Evolutionary conservation across 108 stramenopile species (phyloP).

Genomic region (Nitzschia putrida): DNA sequence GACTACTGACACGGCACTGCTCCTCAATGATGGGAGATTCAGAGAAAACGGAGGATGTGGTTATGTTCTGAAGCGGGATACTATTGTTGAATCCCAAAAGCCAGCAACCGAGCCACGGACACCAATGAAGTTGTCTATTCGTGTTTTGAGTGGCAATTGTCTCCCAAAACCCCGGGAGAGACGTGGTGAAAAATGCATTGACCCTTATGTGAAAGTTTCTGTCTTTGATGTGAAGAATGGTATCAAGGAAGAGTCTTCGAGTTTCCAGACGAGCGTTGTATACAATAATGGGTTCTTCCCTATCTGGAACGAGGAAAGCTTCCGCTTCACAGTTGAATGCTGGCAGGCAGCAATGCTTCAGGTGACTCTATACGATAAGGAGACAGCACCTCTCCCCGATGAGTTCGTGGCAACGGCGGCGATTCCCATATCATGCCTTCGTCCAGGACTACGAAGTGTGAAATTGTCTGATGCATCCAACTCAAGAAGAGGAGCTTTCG

Average conservation of each 20-base stretch:
- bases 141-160: constrained; percentile 71
- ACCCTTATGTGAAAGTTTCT: constrained; percentile 78
- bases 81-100: constrained; percentile 38
- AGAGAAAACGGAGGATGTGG: constrained; percentile 93
- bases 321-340: constrained; percentile 56
- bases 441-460: constrained; percentile 82
- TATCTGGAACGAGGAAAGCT: constrained; percentile 68
- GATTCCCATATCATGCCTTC: constrained; percentile 80
- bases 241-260: constrained; percentile 48
- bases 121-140: constrained; percentile 51
- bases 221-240: constrained; percentile 68
- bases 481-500: constrained; percentile 77
- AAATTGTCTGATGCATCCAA: constrained; percentile 78
- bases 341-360: constrained; percentile 72
- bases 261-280: constrained; percentile 45
- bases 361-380: constrained; percentile 67
- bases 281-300: constrained; percentile 79
- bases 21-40: constrained; percentile 90
- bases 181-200: constrained; percentile 73
- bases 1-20: constrained; percentile 74
- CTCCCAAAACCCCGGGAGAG: constrained; percentile 81
- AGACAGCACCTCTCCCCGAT: constrained; percentile 33
- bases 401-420: constrained; percentile 79
- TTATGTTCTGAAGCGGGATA: constrained; percentile 88
- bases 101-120: constrained; percentile 16